phyloP scores from a whole-genome alignment of 108 stramenopile genomes.

The Pinguiococcus pyrenoidosus region DNA sequence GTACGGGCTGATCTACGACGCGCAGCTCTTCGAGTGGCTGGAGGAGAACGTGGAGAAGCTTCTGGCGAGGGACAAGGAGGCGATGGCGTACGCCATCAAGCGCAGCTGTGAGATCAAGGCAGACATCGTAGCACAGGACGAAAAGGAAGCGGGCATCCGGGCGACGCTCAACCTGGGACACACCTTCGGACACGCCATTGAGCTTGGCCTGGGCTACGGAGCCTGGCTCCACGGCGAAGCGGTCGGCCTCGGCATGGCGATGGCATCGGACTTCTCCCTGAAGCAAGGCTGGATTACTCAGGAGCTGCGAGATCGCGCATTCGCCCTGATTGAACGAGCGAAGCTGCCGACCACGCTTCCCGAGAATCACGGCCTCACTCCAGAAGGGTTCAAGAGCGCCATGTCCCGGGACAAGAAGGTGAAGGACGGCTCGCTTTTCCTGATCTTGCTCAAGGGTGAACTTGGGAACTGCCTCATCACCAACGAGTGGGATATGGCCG shows the following conservation, averaged over 20 bases:
- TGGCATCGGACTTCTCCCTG: conserved; percentile 82
- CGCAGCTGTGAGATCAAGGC: conserved; percentile 86
- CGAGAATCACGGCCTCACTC: conserved; percentile 10
- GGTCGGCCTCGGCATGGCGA: conserved; percentile 83
- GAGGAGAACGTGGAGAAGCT: conserved; percentile 67
- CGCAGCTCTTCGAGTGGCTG: conserved; percentile 78
- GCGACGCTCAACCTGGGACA: conserved; percentile 96
- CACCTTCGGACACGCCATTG: conserved; percentile 97
- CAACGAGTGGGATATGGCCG: conserved; percentile 8
- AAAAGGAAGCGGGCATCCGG: conserved; percentile 72
- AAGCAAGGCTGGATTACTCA: conserved; percentile 69
- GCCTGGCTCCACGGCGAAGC: conserved; percentile 90
- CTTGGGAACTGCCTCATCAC: conserved; percentile 26
- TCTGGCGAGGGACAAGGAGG: conserved; percentile 54
- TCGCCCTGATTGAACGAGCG: conserved; percentile 12
- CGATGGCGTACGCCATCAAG: conserved; percentile 62
- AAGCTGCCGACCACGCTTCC: conserved; percentile 21
- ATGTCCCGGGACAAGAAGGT: conserved; percentile 36
- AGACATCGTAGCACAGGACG: conserved; percentile 84
- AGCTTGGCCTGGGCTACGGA: conserved; percentile 83
- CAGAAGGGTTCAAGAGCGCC: conserved; percentile 16
- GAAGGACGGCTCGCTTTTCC: conserved; percentile 17
- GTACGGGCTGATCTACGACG: conserved; percentile 69
- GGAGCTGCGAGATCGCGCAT: conserved; percentile 20
- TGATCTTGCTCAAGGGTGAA: conserved; percentile 25